phyloP scores from a whole-genome alignment of 495 filamentous ascomycete genomes.

The Monascus purpureus region DNA sequence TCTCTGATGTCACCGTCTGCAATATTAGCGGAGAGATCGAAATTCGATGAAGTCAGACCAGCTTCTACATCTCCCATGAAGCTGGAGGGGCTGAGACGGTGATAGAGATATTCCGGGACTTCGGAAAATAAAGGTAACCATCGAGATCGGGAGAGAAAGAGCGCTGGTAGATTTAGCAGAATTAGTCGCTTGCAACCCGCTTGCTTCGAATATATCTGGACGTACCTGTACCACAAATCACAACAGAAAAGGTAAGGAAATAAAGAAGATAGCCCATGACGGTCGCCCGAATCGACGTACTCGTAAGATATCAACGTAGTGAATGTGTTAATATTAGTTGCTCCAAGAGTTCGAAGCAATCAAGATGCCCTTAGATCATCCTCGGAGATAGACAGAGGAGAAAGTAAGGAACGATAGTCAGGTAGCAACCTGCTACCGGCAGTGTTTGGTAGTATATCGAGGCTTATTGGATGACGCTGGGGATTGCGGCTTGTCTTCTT shows the following conservation, averaged over 20 bases:
- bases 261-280: constrained; percentile 65
- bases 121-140: constrained; percentile 55
- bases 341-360: too few species aligned
- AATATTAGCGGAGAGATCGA: constrained; percentile 70
- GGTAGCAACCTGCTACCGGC: too few species aligned
- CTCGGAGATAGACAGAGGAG: too few species aligned
- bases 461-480: too few species aligned
- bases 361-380: too few species aligned
- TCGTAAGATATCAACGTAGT: background rate
- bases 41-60: constrained; percentile 66
- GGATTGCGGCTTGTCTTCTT: too few species aligned
- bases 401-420: too few species aligned
- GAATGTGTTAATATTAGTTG: too few species aligned
- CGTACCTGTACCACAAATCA: constrained; percentile 48
- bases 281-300: constrained; percentile 2
- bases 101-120: constrained; percentile 53
- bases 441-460: too few species aligned
- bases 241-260: constrained; percentile 46
- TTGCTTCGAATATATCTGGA: too few species aligned
- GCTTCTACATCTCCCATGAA: constrained; percentile 74
- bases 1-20: constrained; percentile 57
- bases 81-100: constrained; percentile 53
- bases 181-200: too few species aligned
- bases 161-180: constrained; percentile 36
- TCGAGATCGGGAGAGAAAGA: constrained; percentile 64